Base-by-base conservation (phyloP, 2,329 filamentous ascomycete genomes). In the Stagonosporopsis vannaccii region DNA sequence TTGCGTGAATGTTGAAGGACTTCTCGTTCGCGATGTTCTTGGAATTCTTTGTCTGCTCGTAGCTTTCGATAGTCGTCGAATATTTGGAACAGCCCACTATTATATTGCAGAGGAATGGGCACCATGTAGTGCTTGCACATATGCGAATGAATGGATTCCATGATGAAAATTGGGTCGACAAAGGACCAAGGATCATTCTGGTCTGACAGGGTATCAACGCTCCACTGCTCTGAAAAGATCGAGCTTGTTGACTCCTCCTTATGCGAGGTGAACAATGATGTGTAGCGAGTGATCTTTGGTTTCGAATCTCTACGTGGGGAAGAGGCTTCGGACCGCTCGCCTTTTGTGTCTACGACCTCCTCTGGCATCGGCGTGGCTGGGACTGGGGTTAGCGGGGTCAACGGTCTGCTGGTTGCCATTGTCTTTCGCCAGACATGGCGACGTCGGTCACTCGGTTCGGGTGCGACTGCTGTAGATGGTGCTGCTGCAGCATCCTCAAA, bases 51-150 rank as follows among this genome's bases (percentile, higher is more conserved):
- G 40, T 77, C 69, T 12, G 75, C 71, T 33, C 66, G 63, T 6
- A 77, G 41, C 25, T 73, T 68, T 23, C 74, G 66, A 58, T 77
- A 79, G 26, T 74, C 70, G 48, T 80, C 79, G 37, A 80, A 78
- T 17, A 81, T 70, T n/a, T 70, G 68, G 39, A 80, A 71, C 1
- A 81, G 59, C 1, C 71, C 71, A 51, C 71, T 74, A 54, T 76
- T 77, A 61, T 77, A 62, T 17, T 69, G 51, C 6, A 62, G 32
- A 11, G 73, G 66, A 44, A 75, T 62, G 2, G 72, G 63, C 20
- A 59, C 48, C n/a, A 45, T 59, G 8, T 58, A 63, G n/a, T 51
- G 35, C 12, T 43, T 63, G 26, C 50, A 50, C 54, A 76, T 68
- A 19, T 69, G 62, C n/a, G 65, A 62, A 22, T 62, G 68, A 8